Percentiles rank a stretch among this genome's conserved stretches.
Conservation (phyloP, 2,329 filamentous ascomycete genomes). For the Domatiomyces catenatus region DNA sequence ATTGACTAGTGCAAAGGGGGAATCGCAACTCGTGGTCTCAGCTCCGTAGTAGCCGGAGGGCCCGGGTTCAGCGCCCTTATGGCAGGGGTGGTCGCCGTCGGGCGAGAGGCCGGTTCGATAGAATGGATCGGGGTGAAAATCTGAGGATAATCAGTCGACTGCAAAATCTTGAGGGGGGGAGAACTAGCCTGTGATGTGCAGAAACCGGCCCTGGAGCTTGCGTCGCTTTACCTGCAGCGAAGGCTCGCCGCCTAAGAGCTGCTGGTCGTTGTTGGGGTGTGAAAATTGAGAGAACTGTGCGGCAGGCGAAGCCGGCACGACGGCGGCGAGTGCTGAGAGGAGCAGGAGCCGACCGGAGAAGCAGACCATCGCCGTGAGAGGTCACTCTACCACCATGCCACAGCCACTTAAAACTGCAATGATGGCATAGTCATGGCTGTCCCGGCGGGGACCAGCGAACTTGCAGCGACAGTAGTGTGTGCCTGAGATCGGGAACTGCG, state of each 20-base stretch:
- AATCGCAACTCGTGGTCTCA: conserved; percentile 77
- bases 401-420: background rate
- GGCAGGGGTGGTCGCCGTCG: conserved; percentile 55
- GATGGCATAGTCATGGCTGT: too few species aligned
- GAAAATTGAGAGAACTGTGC: conserved; percentile 1
- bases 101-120: conserved; percentile 69
- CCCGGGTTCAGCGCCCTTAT: conserved; percentile 53
- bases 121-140: conserved; percentile 80
- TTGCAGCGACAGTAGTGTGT: background rate
- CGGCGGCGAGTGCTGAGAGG: conserved; percentile 11
- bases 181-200: conserved; percentile 66
- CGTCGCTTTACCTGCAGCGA: conserved; percentile 5
- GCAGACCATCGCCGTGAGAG: conserved; percentile 9
- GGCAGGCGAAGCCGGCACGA: conserved; percentile 7
- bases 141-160: conserved; percentile 32
- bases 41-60: conserved; percentile 64
- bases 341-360: conserved; percentile 12
- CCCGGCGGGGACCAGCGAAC: background rate
- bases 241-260: background rate
- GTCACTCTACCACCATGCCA: conserved; percentile 1
- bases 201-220: conserved; percentile 55
- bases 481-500: background rate
- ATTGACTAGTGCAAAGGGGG: conserved; percentile 64
- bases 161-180: background rate
- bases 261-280: conserved; percentile 3